phyloP scores from a whole-genome alignment of 208 protist species.

The Leishmania lainsoni region DNA sequence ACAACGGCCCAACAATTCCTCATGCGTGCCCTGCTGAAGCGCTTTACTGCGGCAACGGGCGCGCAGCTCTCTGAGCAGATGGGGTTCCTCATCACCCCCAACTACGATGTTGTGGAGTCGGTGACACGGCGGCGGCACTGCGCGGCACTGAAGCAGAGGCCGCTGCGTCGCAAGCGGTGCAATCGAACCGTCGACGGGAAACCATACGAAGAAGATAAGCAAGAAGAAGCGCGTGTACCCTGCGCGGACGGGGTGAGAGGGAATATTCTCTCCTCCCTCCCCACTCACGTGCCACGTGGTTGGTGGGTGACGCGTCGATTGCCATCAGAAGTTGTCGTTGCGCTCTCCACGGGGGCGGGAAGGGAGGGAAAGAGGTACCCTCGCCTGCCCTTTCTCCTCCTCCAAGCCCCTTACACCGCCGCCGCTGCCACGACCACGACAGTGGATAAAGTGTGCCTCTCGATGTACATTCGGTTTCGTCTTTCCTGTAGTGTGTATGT shows the following conservation, averaged over 20 bases:
- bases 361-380: not conserved
- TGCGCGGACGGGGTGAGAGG: not conserved
- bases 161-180: not conserved
- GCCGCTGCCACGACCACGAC: no score
- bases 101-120: conserved; percentile 48
- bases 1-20: conserved; percentile 51
- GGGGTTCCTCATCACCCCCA: conserved; percentile 44
- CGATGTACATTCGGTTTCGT: no score
- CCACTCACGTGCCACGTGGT: not conserved
- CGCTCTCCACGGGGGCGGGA: not conserved
- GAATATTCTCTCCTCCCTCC: not conserved
- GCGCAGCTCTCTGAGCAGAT: conserved; percentile 49
- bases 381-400: not conserved
- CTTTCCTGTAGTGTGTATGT: no score
- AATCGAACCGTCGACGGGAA: not conserved
- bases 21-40: conserved; percentile 43
- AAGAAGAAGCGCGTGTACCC: not conserved
- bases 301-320: not conserved
- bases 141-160: conserved; percentile 24
- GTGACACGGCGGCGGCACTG: conserved; percentile 47
- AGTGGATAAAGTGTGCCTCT: no score
- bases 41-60: conserved; percentile 40
- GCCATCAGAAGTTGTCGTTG: not conserved
- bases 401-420: no score
- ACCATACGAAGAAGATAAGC: not conserved